Base-by-base conservation (phyloP, 2,329 filamentous ascomycete species). In the Emmonsiellopsis sp. region DNA sequence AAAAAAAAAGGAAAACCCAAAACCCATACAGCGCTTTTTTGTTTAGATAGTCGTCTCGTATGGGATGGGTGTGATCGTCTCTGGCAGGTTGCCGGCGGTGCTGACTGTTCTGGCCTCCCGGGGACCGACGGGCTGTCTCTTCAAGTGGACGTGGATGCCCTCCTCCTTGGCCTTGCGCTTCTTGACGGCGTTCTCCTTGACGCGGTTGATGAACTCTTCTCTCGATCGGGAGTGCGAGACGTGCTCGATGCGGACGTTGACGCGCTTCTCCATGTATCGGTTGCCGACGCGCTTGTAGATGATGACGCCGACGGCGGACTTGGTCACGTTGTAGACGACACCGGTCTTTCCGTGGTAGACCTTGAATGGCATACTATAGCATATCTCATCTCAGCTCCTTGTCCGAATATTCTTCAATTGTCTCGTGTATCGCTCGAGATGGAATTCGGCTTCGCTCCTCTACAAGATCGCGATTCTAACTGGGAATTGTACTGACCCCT, bases 231-330 rank as follows among this genome's bases (percentile, higher is more conserved):
- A 97, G 73, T 88, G 87, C 71, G 79, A 79, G 78, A 98, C 83
- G 86, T 98, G 93, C 86, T 98, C 93, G 77, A 97, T 79, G 74
- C 93, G 89, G 79, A 98, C 82, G 85, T 95, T 97, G 82, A 98
- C 85, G 76, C 93, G 92, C 90, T 98, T 98, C 88, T 98, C 93
- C 76, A 98, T 83, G 85, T 96, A 98, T 72, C 92, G 88, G 86
- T 97, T 93, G 80, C 91, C 90, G 75, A 98, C 93, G 78, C 94
- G 89, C 85, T 95, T 96, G 87, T 95, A 92, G 79, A 98, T 88
- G 80, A 98, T 96, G 77, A 98, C 87, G 71, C 93, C 93, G 74
- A 98, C 90, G 63, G 93, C 88, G 69, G 84, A 87, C 85, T 96
- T 95, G 79, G 92, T 93, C 70, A 98, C 93, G 83, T 98, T 98